Conservation (phyloP, 1,284 basidiomycete species). For the Cutaneotrichosporon sp. region DNA sequence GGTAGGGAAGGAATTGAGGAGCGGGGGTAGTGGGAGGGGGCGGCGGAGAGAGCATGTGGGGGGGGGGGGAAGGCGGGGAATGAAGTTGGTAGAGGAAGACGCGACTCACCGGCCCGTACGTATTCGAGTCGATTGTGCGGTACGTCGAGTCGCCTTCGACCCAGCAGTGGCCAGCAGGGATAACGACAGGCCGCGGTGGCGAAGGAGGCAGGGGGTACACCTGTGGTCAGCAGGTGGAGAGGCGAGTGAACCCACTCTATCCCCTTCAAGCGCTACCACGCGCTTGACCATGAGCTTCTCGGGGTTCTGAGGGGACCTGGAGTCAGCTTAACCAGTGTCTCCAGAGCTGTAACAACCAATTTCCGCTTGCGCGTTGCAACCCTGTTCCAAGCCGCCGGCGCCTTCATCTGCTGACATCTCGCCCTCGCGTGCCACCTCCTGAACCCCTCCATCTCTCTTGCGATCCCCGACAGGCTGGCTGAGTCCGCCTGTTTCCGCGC, state of each 20-base stretch:
- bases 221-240: constrained; percentile 23
- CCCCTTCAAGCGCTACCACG: constrained; percentile 58
- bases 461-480: background rate
- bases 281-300: constrained; percentile 57
- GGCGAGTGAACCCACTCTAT: constrained; percentile 46
- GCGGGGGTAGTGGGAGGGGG: too few relatives aligned
- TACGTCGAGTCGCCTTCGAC: constrained; percentile 59
- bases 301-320: constrained; percentile 56
- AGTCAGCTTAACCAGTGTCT: background rate
- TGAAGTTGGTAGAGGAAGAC: too few relatives aligned
- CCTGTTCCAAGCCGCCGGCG: background rate
- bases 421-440: too few relatives aligned
- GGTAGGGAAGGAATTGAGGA: too few relatives aligned
- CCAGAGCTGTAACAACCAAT: background rate
- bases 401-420: too few relatives aligned
- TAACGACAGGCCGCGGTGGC: constrained; percentile 45
- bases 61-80: too few relatives aligned
- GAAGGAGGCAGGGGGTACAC: constrained; percentile 51
- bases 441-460: background rate
- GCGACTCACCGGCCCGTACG: constrained; percentile 56
- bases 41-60: too few relatives aligned
- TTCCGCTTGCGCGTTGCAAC: background rate
- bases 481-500: too few relatives aligned
- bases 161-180: constrained; percentile 56
- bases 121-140: constrained; percentile 55